Percentiles rank a stretch among this genome's conserved stretches.
Evolutionary conservation across 768 basidiomycete species (phyloP).

Genomic region (Trametes punicea): DNA sequence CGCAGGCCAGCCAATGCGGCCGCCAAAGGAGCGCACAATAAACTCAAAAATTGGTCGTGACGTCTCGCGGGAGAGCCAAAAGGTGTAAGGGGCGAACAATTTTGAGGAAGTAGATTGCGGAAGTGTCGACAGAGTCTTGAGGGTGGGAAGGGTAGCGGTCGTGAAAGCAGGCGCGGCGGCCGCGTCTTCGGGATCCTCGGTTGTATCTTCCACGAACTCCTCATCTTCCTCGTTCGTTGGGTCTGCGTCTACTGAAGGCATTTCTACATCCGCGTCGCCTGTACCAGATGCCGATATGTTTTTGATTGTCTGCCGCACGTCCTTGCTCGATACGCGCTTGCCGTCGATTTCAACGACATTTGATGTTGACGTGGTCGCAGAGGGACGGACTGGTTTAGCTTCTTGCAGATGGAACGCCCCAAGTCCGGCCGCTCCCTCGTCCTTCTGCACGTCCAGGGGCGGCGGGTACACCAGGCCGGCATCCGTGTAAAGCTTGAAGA

Average conservation of each 20-base stretch:
- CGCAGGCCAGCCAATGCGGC: slow-evolving; percentile 84
- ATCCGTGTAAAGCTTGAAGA: slow-evolving; percentile 99
- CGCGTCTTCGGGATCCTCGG: slow-evolving; percentile 43
- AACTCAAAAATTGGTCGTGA: slow-evolving; percentile 94
- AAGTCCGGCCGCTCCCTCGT: slow-evolving; percentile 83
- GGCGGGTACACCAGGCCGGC: slow-evolving; percentile 93
- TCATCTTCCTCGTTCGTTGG: slow-evolving; percentile 40
- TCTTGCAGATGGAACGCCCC: slow-evolving; percentile 81
- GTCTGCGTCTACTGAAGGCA: slow-evolving; percentile 30
- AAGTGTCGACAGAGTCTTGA: slow-evolving; percentile 60
- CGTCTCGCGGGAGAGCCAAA: slow-evolving; percentile 92
- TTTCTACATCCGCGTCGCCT: slow-evolving; percentile 37
- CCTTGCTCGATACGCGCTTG: slow-evolving; percentile 51
- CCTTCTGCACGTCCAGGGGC: slow-evolving; percentile 75
- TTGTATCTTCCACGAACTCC: slow-evolving; percentile 65
- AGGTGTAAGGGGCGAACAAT: slow-evolving; percentile 82
- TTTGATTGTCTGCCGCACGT: slow-evolving; percentile 63
- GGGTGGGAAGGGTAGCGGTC: slow-evolving; percentile 56
- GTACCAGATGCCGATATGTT: slow-evolving; percentile 34
- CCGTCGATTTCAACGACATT: slow-evolving; percentile 38
- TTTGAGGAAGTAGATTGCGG: slow-evolving; percentile 54
- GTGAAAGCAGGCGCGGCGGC: slow-evolving; percentile 62
- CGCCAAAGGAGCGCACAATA: slow-evolving; percentile 87
- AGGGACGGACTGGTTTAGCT: slow-evolving; percentile 28
- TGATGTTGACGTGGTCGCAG: slow-evolving; percentile 24